Conservation (phyloP, 1,284 basidiomycete species). For the Melampsora allii-populina region DNA sequence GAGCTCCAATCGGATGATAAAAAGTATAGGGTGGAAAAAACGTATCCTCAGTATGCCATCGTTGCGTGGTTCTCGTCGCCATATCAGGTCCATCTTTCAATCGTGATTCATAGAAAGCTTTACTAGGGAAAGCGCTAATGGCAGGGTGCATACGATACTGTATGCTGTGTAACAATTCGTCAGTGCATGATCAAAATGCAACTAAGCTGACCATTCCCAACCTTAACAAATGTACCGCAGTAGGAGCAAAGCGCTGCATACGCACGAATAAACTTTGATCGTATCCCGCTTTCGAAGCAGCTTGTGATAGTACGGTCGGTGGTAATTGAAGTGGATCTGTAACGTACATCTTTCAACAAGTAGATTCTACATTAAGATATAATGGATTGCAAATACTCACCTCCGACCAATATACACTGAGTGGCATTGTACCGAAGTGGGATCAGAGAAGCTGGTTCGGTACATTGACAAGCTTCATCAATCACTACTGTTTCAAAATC, state of each 20-base stretch:
- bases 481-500: conserved; percentile 96
- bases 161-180: conserved; percentile 60
- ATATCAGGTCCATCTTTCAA: conserved; percentile 86
- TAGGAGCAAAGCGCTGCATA: conserved; percentile 71
- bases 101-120: conserved; percentile 77
- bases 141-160: conserved; percentile 99
- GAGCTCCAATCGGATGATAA: conserved; percentile 64
- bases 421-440: conserved; percentile 84
- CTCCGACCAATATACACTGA: conserved; percentile 91
- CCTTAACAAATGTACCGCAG: conserved; percentile 87
- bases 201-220: conserved; percentile 52
- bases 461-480: conserved; percentile 96
- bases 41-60: conserved; percentile 72
- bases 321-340: conserved; percentile 94
- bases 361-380: not conserved
- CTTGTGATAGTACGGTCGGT: conserved; percentile 87
- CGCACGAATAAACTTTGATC: conserved; percentile 91
- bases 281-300: conserved; percentile 76
- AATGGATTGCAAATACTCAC: conserved; percentile 54
- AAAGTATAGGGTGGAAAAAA: conserved; percentile 88
- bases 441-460: conserved; percentile 94
- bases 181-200: conserved; percentile 8
- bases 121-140: conserved; percentile 85
- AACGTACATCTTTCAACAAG: conserved; percentile 9
- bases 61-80: conserved; percentile 72